Base-by-base conservation (phyloP, 192 early-diverging fungal genomes). In the Gigaspora rosea region DNA sequence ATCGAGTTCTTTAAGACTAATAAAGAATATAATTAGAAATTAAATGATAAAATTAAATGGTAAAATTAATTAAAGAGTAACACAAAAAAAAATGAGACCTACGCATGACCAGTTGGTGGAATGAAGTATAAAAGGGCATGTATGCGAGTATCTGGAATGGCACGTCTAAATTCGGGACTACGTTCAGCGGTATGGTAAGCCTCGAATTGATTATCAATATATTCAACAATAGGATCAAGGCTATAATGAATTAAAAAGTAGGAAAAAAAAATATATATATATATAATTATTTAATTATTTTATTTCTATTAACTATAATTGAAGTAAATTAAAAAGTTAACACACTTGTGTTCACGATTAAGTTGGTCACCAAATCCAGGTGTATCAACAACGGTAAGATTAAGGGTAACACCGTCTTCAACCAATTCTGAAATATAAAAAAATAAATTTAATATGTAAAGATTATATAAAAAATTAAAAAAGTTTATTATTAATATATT, bases 121-220 rank as follows among this genome's bases (percentile, higher is more conserved):
- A 99, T 95, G 86, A 99, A 99, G 88, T 98, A 99, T 75, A 99
- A 86, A 78, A 96, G 95, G 56, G 90, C 95, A 83, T 99, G 95
- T 54, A 98, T 94, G 52, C 97, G 90, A 80, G 96, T 90, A 83
- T 99, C 96, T 76, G 94, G 90, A 54, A 91, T 87, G 63, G 91
- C 86, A 71, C 88, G 86, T 76, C 96, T 88, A 74, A 94, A 86
- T 82, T 79, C 81, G 46, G 91, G 85, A 79, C 91, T 85, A 79
- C 89, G 83, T 84, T 98, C 97, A 78, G 92, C 92, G 73, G 90
- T 86, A 86, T 96, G 89, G 80, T 95, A 95, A 79, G 85, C 89
- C 78, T 93, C 90, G 83, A 96, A 96, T 87, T 99, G 97, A 73
- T 96, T 94, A 83, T 99, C 96, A 71, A 99, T 91, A 81, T 97